Percentiles rank a stretch among this genome's conserved stretches.
Conservation (phyloP, 2,329 filamentous ascomycete genomes). For the Clathrospora elynae region DNA sequence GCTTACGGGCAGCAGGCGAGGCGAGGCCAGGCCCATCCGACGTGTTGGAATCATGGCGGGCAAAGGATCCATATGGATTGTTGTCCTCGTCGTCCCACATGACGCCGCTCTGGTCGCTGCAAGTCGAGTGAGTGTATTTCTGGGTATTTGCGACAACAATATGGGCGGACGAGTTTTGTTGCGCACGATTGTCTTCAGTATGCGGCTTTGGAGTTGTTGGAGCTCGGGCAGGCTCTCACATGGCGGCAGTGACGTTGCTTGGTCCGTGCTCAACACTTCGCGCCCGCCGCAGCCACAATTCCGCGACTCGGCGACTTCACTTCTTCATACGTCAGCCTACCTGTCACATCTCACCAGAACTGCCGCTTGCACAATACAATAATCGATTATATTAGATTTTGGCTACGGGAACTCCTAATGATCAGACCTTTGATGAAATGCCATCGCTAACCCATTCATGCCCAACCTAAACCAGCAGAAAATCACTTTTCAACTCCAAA, state of each 20-base stretch:
- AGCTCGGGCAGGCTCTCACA: conserved; percentile 11
- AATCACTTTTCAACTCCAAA: too few species aligned
- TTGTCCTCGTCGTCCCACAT: conserved; percentile 99
- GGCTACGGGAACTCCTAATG: too few species aligned
- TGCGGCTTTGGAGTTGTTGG: conserved; percentile 2
- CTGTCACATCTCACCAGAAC: too few species aligned
- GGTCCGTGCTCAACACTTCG: conserved; percentile 15
- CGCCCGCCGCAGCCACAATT: conserved; percentile 5
- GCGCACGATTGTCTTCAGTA: conserved; percentile 3
- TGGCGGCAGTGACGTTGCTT: conserved; percentile 16
- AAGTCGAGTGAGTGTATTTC: not conserved
- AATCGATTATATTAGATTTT: too few species aligned
- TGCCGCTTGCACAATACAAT: too few species aligned
- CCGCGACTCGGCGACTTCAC: conserved; percentile 1
- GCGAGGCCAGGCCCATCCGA: conserved; percentile 60
- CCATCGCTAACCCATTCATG: too few species aligned
- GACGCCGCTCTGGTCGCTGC: conserved; percentile 15
- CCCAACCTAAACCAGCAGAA: too few species aligned
- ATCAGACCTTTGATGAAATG: too few species aligned
- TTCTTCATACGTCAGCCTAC: too few species aligned
- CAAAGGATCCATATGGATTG: conserved; percentile 95
- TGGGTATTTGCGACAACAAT: not conserved
- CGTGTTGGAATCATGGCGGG: conserved; percentile 78
- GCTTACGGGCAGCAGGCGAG: conserved; percentile 48
- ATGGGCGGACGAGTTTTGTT: not conserved